Evolutionary conservation across 148 eudicot species (phyloP), one percentile per base, ranked within the genome.

Genomic region (Dysphania ambrosioides): DNA sequence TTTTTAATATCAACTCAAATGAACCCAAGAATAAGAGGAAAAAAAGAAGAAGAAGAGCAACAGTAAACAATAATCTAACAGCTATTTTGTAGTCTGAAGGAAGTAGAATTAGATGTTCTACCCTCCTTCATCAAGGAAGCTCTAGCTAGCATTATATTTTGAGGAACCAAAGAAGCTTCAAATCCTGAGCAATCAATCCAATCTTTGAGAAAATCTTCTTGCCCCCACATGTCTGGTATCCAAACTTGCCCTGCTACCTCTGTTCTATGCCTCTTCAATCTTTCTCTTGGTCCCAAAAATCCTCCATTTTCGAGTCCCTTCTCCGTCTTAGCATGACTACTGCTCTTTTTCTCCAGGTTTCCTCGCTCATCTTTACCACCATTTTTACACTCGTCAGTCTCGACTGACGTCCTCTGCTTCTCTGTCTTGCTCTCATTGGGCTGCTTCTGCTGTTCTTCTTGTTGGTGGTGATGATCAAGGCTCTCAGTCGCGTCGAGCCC

Each of bases 181-280:
- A 88, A 92, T 6, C 79, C 81, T 1, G 81, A 78, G 63, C 89
- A 86, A 60, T 91, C 97, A 6, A 88, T 80, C 93, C 91, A 91
- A 65, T 88, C 97, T 70, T 83, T 89, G 0, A 91, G 90, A 31
- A 85, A 78, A 26, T 78, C 82, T 70, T 92, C 97, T 64, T 92
- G 92, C 0, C 90, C 97, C 97, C 97, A 92, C 66, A 83, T 83
- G 44, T 92, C 97, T 41, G 97, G 97, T 27, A 92, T 87, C 94
- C 94, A 81, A 1, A 92, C 94, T 35, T 84, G 83, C 44, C 92
- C 97, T 67, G 90, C 92, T 57, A 89, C 87, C 56, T 92, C 89
- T 27, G 61, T 86, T 73, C 90, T 88, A 59, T 89, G 91, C 61
- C 92, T 83, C 82, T 88, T 89, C 58, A 92, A 77, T 79, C 90